Conservation (phyloP, 768 basidiomycete genomes). For the Hemileccinum rubropunctum region DNA sequence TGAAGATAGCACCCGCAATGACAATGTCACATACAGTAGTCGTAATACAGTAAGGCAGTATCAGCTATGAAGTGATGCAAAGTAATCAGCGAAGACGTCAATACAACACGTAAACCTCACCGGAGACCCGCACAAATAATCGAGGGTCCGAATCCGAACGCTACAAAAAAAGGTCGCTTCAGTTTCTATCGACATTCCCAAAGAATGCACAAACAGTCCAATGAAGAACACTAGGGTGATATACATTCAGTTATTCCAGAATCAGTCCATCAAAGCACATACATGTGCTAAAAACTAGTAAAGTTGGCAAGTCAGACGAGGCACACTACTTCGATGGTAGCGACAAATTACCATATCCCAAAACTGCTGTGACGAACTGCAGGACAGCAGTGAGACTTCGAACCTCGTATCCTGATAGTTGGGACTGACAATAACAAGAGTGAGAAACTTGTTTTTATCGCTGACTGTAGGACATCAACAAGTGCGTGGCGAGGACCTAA, state of each 20-base stretch:
- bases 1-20: constrained; percentile 4
- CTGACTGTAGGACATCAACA: constrained; percentile 7
- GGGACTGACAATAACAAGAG: constrained; percentile 8
- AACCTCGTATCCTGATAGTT: background rate
- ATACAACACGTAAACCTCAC: constrained; percentile 1
- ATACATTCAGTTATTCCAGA: background rate
- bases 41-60: background rate
- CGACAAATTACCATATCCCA: constrained; percentile 3
- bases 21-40: background rate
- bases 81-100: background rate
- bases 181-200: background rate
- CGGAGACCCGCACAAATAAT: background rate
- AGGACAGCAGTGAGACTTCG: background rate
- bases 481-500: background rate
- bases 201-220: constrained; percentile 2
- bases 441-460: constrained; percentile 13
- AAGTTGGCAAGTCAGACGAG: background rate
- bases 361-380: background rate
- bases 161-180: background rate
- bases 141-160: background rate
- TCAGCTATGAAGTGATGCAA: background rate
- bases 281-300: constrained; percentile 7
- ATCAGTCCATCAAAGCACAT: background rate
- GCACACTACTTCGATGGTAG: background rate
- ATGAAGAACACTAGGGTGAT: background rate